Evolutionary conservation across 2,329 filamentous ascomycete genomes (phyloP).

Genomic region (Zymoseptoria brevis): DNA sequence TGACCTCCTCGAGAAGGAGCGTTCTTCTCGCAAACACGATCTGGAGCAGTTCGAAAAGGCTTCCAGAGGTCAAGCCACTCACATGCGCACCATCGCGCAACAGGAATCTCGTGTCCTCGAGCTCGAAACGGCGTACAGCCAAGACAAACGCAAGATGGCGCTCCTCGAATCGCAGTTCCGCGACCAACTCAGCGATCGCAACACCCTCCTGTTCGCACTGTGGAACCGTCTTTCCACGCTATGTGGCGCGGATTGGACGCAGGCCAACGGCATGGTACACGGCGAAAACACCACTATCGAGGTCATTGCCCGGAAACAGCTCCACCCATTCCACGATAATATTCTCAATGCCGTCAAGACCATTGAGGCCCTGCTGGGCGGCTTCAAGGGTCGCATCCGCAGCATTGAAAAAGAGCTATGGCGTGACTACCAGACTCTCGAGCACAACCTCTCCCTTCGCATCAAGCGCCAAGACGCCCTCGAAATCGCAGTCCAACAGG

Average conservation of each 20-base stretch:
- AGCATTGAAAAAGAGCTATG: conserved; percentile 81
- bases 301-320: conserved; percentile 66
- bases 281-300: conserved; percentile 80
- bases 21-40: conserved; percentile 73
- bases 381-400: conserved; percentile 73
- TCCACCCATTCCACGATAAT: conserved; percentile 85
- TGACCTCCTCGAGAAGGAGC: conserved; percentile 86
- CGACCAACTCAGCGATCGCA: conserved; percentile 82
- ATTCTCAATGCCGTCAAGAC: conserved; percentile 78
- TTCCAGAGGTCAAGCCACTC: conserved; percentile 78
- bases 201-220: conserved; percentile 75
- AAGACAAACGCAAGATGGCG: conserved; percentile 69
- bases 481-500: conserved; percentile 68
- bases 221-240: conserved; percentile 83
- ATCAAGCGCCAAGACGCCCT: conserved; percentile 81
- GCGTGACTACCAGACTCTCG: conserved; percentile 81
- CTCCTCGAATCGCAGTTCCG: conserved; percentile 71
- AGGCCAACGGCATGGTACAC: conserved; percentile 81
- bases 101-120: conserved; percentile 80
- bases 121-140: conserved; percentile 68
- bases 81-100: conserved; percentile 74
- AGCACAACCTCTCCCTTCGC: conserved; percentile 69
- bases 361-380: conserved; percentile 69
- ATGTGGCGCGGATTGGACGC: conserved; percentile 86
- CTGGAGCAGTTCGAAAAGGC: conserved; percentile 82